A percentile compares a stretch with the other conserved stretches of the same genome.
These are phyloP conservation scores for Colletotrichum orchidophilum DNA, from an alignment of 2,329 filamentous ascomycete genomes.

Conservation along the genomic window DNA sequence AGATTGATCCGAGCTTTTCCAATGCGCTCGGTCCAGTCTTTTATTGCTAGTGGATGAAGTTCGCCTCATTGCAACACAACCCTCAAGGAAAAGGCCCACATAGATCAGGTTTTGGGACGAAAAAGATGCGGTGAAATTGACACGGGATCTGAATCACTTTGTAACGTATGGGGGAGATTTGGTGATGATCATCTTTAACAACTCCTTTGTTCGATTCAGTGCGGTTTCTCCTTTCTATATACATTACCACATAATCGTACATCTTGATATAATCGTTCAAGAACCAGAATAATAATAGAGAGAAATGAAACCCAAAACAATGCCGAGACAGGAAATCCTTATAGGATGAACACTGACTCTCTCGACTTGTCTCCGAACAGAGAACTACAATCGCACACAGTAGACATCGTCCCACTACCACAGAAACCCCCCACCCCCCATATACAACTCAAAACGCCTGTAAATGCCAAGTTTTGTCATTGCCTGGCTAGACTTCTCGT, in stretches of 20 bases:
- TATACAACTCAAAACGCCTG: constrained; percentile 26
- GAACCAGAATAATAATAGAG: background rate
- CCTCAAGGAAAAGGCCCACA: background rate
- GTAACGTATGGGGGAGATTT: background rate
- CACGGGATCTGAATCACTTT: background rate
- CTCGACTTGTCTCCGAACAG: background rate
- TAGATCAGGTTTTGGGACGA: background rate
- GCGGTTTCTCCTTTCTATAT: constrained; percentile 11
- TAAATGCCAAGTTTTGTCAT: constrained; percentile 33
- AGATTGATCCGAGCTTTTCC: background rate
- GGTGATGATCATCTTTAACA: background rate
- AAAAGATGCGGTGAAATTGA: background rate
- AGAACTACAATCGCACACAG: background rate
- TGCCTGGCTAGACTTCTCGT: constrained; percentile 11
- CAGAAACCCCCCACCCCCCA: background rate
- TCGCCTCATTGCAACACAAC: constrained; percentile 3
- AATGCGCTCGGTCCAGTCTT: background rate
- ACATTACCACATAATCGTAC: constrained; percentile 33
- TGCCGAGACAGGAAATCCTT: constrained; percentile 9
- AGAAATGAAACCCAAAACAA: constrained; percentile 1
- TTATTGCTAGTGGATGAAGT: background rate
- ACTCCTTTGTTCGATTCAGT: constrained; percentile 20
- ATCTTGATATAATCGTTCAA: background rate
- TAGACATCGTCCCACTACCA: background rate
- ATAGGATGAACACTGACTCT: background rate